Conservation (phyloP, 2,329 filamentous ascomycete genomes). For the Beauveria australis region DNA sequence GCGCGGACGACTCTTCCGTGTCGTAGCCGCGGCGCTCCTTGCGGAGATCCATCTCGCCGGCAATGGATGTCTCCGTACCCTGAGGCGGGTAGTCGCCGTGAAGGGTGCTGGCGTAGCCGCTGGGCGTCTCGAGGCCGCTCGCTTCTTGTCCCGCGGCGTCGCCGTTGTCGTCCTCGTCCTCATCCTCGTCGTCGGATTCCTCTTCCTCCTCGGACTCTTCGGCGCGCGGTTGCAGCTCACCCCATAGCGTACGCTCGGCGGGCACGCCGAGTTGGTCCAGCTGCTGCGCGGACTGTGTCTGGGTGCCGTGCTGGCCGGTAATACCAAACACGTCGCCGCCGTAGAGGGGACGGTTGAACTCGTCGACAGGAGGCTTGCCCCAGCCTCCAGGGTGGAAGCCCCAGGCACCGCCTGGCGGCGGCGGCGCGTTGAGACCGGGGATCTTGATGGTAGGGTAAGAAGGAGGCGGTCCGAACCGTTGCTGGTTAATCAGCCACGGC, state of each 20-base stretch:
- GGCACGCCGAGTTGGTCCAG: slow-evolving; percentile 55
- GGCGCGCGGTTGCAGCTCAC: slow-evolving; percentile 74
- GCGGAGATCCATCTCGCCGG: slow-evolving; percentile 82
- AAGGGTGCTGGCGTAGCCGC: slow-evolving; percentile 70
- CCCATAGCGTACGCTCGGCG: slow-evolving; percentile 84
- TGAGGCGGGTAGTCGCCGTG: slow-evolving; percentile 70
- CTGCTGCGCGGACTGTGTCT: slow-evolving; percentile 13
- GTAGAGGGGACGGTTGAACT: slow-evolving; percentile 83
- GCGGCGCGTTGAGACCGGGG: slow-evolving; percentile 86
- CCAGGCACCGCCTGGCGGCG: slow-evolving; percentile 83
- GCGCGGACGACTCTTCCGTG: slow-evolving; percentile 69
- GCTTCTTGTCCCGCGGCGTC: slow-evolving; percentile 53
- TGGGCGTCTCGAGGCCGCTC: slow-evolving; percentile 70
- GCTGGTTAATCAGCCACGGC: slow-evolving; percentile 95
- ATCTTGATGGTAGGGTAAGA: slow-evolving; percentile 95
- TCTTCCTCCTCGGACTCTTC: slow-evolving; percentile 69
- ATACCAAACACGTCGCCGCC: slow-evolving; percentile 94
- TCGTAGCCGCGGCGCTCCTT: slow-evolving; percentile 77
- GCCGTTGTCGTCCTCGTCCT: slow-evolving; percentile 58
- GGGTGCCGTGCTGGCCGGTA: slow-evolving; percentile 33
- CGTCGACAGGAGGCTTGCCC: slow-evolving; percentile 91
- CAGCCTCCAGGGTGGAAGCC: slow-evolving; percentile 93
- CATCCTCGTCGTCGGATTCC: slow-evolving; percentile 67
- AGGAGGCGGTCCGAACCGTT: slow-evolving; percentile 85
- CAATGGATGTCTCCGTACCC: slow-evolving; percentile 63